phyloP scores from a whole-genome alignment of 768 basidiomycete genomes.

The Lactifluus echinatus region DNA sequence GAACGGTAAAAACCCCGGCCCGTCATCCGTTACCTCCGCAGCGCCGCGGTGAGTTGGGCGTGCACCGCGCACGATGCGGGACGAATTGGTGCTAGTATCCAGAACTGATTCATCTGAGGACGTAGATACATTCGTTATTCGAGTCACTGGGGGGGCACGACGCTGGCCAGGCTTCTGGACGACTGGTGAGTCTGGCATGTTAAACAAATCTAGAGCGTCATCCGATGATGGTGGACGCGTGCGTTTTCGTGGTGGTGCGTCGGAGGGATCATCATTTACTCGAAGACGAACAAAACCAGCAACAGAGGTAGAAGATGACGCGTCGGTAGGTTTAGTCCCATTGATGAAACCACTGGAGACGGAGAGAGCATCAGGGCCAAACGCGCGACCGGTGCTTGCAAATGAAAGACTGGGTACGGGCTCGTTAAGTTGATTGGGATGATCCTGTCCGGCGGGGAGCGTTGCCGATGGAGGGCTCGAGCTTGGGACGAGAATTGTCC shows the following conservation, averaged over 20 bases:
- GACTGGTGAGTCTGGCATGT: constrained; percentile 47
- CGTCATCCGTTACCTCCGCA: constrained; percentile 20
- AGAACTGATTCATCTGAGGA: constrained; percentile 67
- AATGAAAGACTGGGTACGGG: constrained; percentile 33
- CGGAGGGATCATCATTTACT: constrained; percentile 32
- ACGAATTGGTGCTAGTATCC: constrained; percentile 25
- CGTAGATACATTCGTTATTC: constrained; percentile 33
- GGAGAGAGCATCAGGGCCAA: constrained; percentile 8
- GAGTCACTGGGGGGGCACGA: constrained; percentile 33
- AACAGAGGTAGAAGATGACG: constrained; percentile 44
- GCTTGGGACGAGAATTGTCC: constrained; percentile 63
- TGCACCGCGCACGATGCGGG: constrained; percentile 27
- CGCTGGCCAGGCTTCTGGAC: constrained; percentile 45
- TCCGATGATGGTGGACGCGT: constrained; percentile 40
- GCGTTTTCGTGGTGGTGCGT: constrained; percentile 64
- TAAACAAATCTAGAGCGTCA: constrained; percentile 33
- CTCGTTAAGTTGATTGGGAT: constrained; percentile 31
- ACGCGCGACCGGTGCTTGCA: constrained; percentile 29
- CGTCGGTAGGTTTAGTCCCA: constrained; percentile 34
- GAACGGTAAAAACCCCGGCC: constrained; percentile 45
- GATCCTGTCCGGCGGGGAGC: constrained; percentile 31
- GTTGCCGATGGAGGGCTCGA: constrained; percentile 56
- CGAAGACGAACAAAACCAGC: constrained; percentile 32
- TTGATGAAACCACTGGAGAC: constrained; percentile 16
- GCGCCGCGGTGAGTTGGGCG: constrained; percentile 13